These are phyloP conservation scores for Avena sativa DNA, from an alignment of 176 grass and related monocot species.

Conservation along the genomic window DNA sequence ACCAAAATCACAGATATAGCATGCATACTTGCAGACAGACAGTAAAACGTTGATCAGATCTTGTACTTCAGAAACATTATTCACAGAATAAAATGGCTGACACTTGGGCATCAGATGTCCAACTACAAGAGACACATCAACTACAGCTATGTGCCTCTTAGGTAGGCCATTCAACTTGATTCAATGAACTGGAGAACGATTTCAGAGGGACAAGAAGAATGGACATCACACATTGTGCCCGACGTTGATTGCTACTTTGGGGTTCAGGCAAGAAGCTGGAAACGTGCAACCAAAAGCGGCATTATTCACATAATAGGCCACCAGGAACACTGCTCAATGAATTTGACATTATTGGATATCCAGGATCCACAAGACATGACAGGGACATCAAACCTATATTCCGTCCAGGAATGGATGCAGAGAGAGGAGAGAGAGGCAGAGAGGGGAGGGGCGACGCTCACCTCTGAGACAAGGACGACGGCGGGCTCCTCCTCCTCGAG, in stretches of 20 bases:
- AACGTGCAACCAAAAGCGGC: slow-evolving; percentile 48
- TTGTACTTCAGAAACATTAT: not conserved
- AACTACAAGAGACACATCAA: slow-evolving; percentile 42
- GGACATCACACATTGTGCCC: slow-evolving; percentile 26
- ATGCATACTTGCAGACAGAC: not conserved
- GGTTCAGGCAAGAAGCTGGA: slow-evolving; percentile 35
- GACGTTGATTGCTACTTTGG: slow-evolving; percentile 42
- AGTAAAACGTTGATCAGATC: slow-evolving; percentile 6
- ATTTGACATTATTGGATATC: slow-evolving; percentile 33
- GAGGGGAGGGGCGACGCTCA: no score
- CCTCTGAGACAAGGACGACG: no score
- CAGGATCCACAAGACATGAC: slow-evolving; percentile 42
- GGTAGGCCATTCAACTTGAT: slow-evolving; percentile 25
- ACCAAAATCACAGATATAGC: not conserved
- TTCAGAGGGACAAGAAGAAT: slow-evolving; percentile 40
- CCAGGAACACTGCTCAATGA: slow-evolving; percentile 18
- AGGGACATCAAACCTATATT: not conserved
- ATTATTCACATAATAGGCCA: slow-evolving; percentile 25
- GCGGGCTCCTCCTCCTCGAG: no score
- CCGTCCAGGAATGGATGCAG: no score
- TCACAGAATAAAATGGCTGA: slow-evolving; percentile 19
- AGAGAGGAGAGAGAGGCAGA: no score
- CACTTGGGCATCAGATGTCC: slow-evolving; percentile 36
- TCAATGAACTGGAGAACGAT: slow-evolving; percentile 14
- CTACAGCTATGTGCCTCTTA: slow-evolving; percentile 42